Evolutionary conservation across 139 green algal genomes (phyloP).

Genomic region (Closterium sp.): DNA sequence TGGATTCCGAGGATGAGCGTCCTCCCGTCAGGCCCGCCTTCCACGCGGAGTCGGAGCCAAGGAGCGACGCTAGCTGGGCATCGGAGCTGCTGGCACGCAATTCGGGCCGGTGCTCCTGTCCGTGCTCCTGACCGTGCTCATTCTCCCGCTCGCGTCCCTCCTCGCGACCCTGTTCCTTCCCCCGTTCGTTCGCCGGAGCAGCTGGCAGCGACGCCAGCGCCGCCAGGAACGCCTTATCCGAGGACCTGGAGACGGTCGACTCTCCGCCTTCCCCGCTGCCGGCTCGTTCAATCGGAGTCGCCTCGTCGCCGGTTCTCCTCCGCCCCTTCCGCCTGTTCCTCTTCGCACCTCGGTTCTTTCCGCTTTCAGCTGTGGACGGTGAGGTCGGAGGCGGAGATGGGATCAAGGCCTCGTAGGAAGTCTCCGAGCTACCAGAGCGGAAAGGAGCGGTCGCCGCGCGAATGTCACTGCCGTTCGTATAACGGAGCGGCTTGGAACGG

Average conservation of each 20-base stretch:
- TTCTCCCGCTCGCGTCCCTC: not conserved
- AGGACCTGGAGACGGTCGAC: not conserved
- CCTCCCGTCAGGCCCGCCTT: not conserved
- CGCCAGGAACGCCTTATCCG: not conserved
- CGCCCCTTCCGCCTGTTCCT: not conserved
- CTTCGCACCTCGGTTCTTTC: not conserved
- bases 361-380: not conserved
- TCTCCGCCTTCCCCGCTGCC: no score
- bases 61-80: not conserved
- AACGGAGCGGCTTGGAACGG: not conserved
- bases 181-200: not conserved
- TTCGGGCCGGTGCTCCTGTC: no score
- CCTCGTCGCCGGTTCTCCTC: not conserved
- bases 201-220: not conserved
- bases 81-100: not conserved
- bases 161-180: not conserved
- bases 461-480: not conserved
- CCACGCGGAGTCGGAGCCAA: not conserved
- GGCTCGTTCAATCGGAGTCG: not conserved
- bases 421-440: no score
- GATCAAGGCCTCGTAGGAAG: no score
- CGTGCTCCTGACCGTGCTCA: no score
- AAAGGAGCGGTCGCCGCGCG: not conserved
- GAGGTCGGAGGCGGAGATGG: not conserved
- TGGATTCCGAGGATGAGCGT: not conserved